phyloP scores from a whole-genome alignment of 2,329 filamentous ascomycete species.

The Conoideocrella luteorostrata region DNA sequence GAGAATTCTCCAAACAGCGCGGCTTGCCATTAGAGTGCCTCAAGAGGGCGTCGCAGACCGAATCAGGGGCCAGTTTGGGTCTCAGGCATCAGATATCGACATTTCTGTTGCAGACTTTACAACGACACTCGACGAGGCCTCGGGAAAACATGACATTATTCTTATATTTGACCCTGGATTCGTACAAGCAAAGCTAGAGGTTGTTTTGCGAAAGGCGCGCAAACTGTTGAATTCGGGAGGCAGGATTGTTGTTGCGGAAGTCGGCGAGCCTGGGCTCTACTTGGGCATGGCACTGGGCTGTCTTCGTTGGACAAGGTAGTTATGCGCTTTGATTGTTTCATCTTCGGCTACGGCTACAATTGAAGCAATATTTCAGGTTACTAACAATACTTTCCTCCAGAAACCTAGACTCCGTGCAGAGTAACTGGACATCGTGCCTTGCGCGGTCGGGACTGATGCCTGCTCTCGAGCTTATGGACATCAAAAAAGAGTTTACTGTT shows the following conservation, averaged over 20 bases:
- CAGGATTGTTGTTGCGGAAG: neutral
- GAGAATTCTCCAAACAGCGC: neutral
- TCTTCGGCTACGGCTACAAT: neutral
- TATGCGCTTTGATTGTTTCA: neutral
- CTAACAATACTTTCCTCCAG: neutral
- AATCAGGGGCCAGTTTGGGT: neutral
- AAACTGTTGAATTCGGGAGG: neutral
- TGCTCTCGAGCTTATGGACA: neutral
- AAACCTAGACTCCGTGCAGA: neutral
- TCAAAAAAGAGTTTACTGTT: neutral
- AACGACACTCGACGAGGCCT: neutral
- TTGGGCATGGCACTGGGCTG: neutral
- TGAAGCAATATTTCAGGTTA: neutral
- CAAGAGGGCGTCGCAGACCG: neutral
- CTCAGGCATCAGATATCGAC: neutral
- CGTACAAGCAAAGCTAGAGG: neutral
- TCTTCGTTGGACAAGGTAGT: neutral
- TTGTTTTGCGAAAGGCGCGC: neutral
- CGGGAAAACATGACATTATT: neutral
- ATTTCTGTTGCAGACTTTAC: neutral
- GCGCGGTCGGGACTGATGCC: neutral
- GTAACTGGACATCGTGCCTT: neutral
- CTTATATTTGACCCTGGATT: neutral
- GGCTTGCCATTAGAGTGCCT: neutral
- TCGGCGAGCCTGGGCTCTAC: neutral